A percentile compares a stretch with the other conserved stretches of the same genome.
Conservation (phyloP, 2,329 filamentous ascomycete genomes). For the Diaporthe humulicola region DNA sequence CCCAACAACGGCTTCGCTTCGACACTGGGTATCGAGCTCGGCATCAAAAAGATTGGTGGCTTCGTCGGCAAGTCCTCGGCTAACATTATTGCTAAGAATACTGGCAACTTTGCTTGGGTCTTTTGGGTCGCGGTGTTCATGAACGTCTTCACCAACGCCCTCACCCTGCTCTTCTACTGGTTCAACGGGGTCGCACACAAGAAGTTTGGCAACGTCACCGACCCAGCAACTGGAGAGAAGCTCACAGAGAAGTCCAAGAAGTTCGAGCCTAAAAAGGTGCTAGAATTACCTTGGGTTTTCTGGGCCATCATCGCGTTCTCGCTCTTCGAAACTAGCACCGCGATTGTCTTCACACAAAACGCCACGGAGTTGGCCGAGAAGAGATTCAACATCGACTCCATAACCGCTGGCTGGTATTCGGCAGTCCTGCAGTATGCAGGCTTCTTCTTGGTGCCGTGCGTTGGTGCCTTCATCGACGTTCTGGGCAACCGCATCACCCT, state of each 20-base stretch:
- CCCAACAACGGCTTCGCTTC: constrained; percentile 73
- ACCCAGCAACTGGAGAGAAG: constrained; percentile 70
- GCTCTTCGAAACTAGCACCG: constrained; percentile 70
- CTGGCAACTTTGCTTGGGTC: constrained; percentile 72
- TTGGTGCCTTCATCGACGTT: constrained; percentile 70
- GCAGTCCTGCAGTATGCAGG: constrained; percentile 66
- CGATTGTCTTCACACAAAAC: constrained; percentile 67
- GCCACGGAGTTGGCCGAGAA: constrained; percentile 73
- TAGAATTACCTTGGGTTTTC: constrained; percentile 71
- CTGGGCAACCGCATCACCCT: constrained; percentile 60
- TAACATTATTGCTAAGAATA: constrained; percentile 69
- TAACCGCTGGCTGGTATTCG: constrained; percentile 73
- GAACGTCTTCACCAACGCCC: constrained; percentile 72
- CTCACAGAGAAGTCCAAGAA: constrained; percentile 72
- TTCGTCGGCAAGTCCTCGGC: constrained; percentile 73
- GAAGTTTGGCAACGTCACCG: constrained; percentile 60
- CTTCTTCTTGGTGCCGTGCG: constrained; percentile 69
- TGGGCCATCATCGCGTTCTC: constrained; percentile 69
- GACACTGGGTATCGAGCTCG: constrained; percentile 71
- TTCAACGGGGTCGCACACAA: constrained; percentile 66
- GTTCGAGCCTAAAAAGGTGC: constrained; percentile 67
- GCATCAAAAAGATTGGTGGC: constrained; percentile 71
- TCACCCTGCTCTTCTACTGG: constrained; percentile 66
- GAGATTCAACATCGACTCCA: constrained; percentile 66
- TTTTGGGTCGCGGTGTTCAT: constrained; percentile 74